A percentile compares a stretch with the other conserved stretches of the same genome.
phyloP scores from a whole-genome alignment of 805 yeast genomes.

The Myxozyma geophila region DNA sequence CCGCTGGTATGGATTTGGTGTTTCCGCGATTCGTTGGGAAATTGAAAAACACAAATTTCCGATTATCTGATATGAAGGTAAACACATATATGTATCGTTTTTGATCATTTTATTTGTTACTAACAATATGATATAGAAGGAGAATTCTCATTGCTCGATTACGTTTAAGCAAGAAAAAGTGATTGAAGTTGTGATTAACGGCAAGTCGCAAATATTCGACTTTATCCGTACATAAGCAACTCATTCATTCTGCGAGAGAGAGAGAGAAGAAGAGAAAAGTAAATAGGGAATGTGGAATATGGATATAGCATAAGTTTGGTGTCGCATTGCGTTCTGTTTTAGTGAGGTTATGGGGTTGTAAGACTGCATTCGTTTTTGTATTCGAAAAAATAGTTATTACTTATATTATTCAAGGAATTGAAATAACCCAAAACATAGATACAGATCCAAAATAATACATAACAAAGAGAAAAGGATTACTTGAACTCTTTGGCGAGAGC shows the following conservation, averaged over 20 bases:
- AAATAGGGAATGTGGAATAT: not conserved
- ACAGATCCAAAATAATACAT: not conserved
- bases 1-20: conserved; percentile 30
- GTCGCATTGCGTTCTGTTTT: not conserved
- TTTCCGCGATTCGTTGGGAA: conserved; percentile 34
- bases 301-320: not conserved
- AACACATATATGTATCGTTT: not conserved
- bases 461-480: not conserved
- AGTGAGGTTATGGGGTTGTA: not conserved
- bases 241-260: no score
- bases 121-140: conserved; percentile 6
- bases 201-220: conserved; percentile 26
- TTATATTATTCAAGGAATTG: not conserved
- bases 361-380: no score
- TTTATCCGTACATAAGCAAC: conserved; percentile 21
- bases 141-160: conserved; percentile 13
- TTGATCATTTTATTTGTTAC: not conserved
- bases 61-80: conserved; percentile 21
- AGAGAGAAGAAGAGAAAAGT: no score
- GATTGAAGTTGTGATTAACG: conserved; percentile 19
- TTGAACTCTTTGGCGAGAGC: conserved; percentile 25
- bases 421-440: not conserved
- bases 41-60: conserved; percentile 8
- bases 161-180: conserved; percentile 32
- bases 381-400: not conserved